Percentiles rank a stretch among this genome's conserved stretches.
These are phyloP conservation scores for Fusarium redolens DNA, from an alignment of 2,329 filamentous ascomycete species.

Conservation along the genomic window DNA sequence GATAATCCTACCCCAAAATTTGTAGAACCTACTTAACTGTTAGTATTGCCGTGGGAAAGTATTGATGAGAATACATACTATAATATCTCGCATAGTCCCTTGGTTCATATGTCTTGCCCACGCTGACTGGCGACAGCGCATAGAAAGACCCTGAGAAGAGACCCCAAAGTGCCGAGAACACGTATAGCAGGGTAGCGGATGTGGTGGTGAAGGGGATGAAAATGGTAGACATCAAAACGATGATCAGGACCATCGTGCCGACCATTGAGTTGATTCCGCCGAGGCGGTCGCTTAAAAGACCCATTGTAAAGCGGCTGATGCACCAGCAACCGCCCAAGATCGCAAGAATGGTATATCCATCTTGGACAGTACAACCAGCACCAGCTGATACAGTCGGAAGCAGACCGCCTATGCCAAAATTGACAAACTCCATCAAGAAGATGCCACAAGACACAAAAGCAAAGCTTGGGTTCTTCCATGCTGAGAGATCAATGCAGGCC, in stretches of 20 bases:
- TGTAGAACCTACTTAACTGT: conserved; percentile 52
- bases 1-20: conserved; percentile 58
- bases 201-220: conserved; percentile 57
- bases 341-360: conserved; percentile 56
- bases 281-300: conserved; percentile 53
- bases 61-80: conserved; percentile 13
- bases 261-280: conserved; percentile 55
- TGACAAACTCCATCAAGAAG: conserved; percentile 59
- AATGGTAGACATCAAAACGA: conserved; percentile 52
- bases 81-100: conserved; percentile 58
- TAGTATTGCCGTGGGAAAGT: conserved; percentile 24
- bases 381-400: conserved; percentile 56
- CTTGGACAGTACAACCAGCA: conserved; percentile 45
- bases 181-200: conserved; percentile 52
- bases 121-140: conserved; percentile 54
- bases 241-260: conserved; percentile 41
- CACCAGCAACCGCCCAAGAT: conserved; percentile 56
- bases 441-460: conserved; percentile 52
- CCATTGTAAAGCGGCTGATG: conserved; percentile 55
- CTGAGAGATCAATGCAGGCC: conserved; percentile 50
- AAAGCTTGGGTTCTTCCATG: conserved; percentile 53
- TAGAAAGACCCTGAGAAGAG: conserved; percentile 60
- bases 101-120: conserved; percentile 56
- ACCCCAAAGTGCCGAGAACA: conserved; percentile 57
- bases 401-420: conserved; percentile 57